Conservation (phyloP, 192 early-diverging fungal genomes). For the Borealophlyctis nickersoniae region DNA sequence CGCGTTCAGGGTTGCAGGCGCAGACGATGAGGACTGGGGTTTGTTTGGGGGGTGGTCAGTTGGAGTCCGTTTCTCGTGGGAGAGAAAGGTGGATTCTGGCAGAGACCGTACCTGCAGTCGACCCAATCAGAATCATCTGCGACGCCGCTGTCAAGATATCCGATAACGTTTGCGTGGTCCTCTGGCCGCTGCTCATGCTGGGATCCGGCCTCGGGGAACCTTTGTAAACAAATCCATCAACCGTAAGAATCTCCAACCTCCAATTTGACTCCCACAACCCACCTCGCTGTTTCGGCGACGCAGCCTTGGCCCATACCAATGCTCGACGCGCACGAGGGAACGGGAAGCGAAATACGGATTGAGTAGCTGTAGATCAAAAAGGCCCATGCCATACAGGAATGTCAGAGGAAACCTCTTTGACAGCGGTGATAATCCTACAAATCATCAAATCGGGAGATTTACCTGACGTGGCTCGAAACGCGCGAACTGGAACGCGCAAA, state of each 20-base stretch:
- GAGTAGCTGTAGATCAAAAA: neutral
- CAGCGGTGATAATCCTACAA: too few relatives aligned
- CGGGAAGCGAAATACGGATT: neutral
- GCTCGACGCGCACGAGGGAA: neutral
- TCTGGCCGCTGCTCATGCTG: neutral
- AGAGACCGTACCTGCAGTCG: neutral
- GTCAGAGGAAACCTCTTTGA: too few relatives aligned
- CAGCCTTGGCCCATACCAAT: neutral
- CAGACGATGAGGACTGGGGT: neutral
- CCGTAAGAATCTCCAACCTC: neutral
- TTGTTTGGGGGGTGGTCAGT: neutral
- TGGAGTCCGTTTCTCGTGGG: neutral
- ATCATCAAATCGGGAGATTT: too few relatives aligned
- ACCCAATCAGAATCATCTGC: neutral
- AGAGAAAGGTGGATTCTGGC: neutral
- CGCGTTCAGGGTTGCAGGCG: neutral
- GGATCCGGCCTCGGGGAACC: neutral
- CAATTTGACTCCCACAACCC: neutral
- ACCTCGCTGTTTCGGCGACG: neutral
- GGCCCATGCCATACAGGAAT: too few relatives aligned
- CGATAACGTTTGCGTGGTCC: neutral
- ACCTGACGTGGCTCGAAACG: too few relatives aligned
- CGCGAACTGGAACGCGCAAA: too few relatives aligned
- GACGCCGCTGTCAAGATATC: neutral
- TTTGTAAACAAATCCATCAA: neutral